Percentiles rank a stretch among this genome's conserved stretches.
Evolutionary conservation across 768 basidiomycete species (phyloP).

Genomic region (Tephrocybe sp.): DNA sequence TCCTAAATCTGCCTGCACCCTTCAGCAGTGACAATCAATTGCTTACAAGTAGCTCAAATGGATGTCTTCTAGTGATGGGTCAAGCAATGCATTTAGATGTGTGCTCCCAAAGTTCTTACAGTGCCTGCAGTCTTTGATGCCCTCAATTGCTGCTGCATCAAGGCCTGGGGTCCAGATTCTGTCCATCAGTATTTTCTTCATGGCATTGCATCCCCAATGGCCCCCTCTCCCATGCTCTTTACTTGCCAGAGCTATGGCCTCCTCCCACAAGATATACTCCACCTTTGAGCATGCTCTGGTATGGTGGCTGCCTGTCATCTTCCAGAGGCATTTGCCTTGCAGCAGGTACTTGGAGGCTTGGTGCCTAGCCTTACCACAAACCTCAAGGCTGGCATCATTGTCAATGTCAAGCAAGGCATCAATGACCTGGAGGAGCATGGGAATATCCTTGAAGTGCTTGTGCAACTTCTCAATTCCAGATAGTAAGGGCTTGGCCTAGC

Average conservation of each 20-base stretch:
- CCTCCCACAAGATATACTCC: conserved; percentile 22
- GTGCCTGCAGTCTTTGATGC: too few species aligned
- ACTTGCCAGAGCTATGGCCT: conserved; percentile 22
- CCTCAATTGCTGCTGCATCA: too few species aligned
- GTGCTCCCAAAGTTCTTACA: too few species aligned
- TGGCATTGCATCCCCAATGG: conserved; percentile 33
- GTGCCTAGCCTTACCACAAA: conserved; percentile 21
- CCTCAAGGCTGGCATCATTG: conserved; percentile 1
- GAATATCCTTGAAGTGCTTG: conserved; percentile 14
- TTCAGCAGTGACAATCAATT: too few species aligned
- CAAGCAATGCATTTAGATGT: too few species aligned
- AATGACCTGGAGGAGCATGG: conserved; percentile 1
- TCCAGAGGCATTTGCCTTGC: conserved; percentile 27
- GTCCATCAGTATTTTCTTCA: conserved; percentile 31
- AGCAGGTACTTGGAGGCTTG: conserved; percentile 24
- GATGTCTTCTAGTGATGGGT: too few species aligned
- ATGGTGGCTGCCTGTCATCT: conserved; percentile 15
- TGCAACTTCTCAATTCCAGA: not conserved
- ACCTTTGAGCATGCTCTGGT: conserved; percentile 16
- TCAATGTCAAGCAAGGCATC: conserved; percentile 18
- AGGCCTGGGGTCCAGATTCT: too few species aligned
- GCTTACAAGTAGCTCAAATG: too few species aligned
- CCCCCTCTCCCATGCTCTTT: conserved; percentile 22
- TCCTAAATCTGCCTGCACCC: too few species aligned
- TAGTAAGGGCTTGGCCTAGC: conserved; percentile 1